Evolutionary conservation across 2,329 filamentous ascomycete genomes (phyloP), one percentile per base, ranked within the genome.

Genomic region (Fusarium tanahbumbuense): DNA sequence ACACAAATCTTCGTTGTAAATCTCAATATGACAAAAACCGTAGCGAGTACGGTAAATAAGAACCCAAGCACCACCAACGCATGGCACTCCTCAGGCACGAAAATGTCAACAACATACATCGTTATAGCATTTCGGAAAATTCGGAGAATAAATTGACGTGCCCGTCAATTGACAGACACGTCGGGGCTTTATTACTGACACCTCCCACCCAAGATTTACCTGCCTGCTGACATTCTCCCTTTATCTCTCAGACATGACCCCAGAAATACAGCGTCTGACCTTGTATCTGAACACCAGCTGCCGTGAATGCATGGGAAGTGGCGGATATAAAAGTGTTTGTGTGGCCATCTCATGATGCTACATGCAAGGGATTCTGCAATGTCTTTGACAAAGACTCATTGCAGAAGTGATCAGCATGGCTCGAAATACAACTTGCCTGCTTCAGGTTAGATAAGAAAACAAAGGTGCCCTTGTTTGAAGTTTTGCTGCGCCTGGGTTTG

Each of bases 1-100:
- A 57, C 23, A 4, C 55, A 42, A 1, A 42, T 18, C 5, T 46
- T 20, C 10, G 34, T 57, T 10, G 42, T 32, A 5, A 57, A 18
- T 18, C 55, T 27, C 3, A 32, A 3, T 1, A 52, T 42, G 1
- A 42, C 55, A 20, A 57, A 57, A 7, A 52, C 5, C 15, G 32
- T 20, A 1, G 55, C 46, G 8, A 52, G 25, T 2, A 47, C 41
- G 7, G 34, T 57, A 3, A 52, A 57, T 1, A 42, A 9, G 2
- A 57, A 57, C 1, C 25, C 46, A 20, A 57, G 25, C 6, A 50
- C 27, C 7, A 52, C 46, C 16, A 57, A 15, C 2, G 25, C 13
- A 20, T 32, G 27, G 34, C 55, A 57, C n/a, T 57, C 45, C 1
- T 52, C 16, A 5, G 55, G 46, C 16, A 52, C 46, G 4, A 52